Conservation (phyloP, 495 filamentous ascomycete genomes). For the Penicillium fimorum region DNA sequence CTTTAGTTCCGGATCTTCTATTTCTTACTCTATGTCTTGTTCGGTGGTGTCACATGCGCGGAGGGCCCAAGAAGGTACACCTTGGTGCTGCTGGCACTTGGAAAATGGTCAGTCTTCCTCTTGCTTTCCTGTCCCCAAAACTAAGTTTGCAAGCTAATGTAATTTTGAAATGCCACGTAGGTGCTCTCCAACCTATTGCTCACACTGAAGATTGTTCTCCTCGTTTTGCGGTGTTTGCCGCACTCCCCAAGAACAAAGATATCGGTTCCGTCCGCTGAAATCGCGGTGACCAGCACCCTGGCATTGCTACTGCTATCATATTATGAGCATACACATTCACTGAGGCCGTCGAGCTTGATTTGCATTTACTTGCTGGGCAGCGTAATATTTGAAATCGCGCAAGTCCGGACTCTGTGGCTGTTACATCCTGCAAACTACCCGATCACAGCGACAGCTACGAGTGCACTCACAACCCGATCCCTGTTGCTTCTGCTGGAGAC, state of each 20-base stretch:
- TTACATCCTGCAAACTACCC: not conserved
- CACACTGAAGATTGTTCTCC: not conserved
- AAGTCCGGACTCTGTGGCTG: not conserved
- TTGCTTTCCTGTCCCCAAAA: not conserved
- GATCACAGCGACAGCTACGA: not conserved
- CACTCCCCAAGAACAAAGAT: not conserved
- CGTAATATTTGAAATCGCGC: not conserved
- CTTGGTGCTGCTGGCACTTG: not conserved
- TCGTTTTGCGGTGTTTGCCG: not conserved
- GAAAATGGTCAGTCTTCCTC: not conserved
- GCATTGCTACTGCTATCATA: not conserved
- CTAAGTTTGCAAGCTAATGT: not conserved
- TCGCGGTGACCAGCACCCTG: not conserved
- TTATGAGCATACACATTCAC: not conserved
- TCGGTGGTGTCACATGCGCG: not conserved
- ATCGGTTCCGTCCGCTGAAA: not conserved
- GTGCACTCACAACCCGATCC: not conserved
- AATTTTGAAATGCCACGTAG: not conserved
- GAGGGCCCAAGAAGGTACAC: not conserved
- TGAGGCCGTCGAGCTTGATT: not conserved
- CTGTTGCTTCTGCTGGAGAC: not conserved
- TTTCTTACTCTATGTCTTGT: not conserved
- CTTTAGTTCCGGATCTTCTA: not conserved
- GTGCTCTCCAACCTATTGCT: not conserved
- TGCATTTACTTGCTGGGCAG: not conserved